Conservation (phyloP, 202 grass and related monocot species). For the Zoysia matrella region DNA sequence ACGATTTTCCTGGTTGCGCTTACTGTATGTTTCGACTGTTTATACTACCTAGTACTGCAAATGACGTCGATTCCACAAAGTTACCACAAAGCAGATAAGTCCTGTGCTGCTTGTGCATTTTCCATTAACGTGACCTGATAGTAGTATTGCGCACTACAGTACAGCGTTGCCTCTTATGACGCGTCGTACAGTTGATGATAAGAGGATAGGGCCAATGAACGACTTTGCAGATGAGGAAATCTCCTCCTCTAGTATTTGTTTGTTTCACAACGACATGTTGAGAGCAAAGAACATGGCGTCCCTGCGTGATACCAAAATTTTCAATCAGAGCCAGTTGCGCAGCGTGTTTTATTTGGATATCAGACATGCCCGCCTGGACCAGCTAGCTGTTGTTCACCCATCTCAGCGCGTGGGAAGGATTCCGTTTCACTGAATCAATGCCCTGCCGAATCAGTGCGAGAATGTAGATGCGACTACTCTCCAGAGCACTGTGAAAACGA, state of each 20-base stretch:
- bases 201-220: background rate
- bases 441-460: background rate
- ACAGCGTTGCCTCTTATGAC: too few relatives aligned
- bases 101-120: background rate
- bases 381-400: too few relatives aligned
- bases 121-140: background rate
- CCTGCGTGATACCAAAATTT: conserved; percentile 18
- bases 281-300: conserved; percentile 20
- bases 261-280: conserved; percentile 19
- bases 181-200: conserved; percentile 6
- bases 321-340: conserved; percentile 17
- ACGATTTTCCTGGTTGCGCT: background rate
- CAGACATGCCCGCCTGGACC: background rate
- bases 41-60: too few relatives aligned
- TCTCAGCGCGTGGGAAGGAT: too few relatives aligned
- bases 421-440: too few relatives aligned
- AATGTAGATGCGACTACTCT: background rate
- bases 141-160: too few relatives aligned
- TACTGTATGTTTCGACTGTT: background rate
- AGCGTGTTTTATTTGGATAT: background rate
- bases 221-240: background rate
- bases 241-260: too few relatives aligned
- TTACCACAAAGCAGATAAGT: background rate
- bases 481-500: background rate
- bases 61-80: background rate